Percentiles rank a stretch among this genome's conserved stretches.
phyloP scores from a whole-genome alignment of 192 early-diverging fungal genomes.

The Jimgerdemannia lactiflua region DNA sequence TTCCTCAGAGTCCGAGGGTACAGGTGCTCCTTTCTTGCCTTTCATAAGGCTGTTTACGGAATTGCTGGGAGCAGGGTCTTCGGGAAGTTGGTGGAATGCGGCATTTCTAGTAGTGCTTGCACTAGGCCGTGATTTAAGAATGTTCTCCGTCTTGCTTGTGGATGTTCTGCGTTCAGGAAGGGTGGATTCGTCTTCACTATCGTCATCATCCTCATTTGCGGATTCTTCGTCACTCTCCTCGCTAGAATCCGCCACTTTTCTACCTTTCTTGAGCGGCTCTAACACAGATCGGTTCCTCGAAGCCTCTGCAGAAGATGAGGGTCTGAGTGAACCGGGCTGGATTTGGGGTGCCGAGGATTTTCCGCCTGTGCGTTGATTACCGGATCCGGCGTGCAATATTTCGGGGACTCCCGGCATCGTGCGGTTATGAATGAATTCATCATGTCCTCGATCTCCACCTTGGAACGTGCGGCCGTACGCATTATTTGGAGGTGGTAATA shows the following conservation, averaged over 20 bases:
- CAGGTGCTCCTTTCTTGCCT: not conserved
- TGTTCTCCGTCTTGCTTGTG: not conserved
- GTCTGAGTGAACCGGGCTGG: not conserved
- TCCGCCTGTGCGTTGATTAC: not conserved
- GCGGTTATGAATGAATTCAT: not conserved
- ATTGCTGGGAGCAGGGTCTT: not conserved
- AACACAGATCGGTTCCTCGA: not conserved
- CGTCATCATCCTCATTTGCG: not conserved
- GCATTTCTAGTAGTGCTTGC: not conserved
- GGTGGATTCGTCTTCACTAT: not conserved
- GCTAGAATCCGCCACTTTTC: constrained; percentile 2
- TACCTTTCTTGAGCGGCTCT: not conserved
- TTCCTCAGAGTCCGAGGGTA: not conserved
- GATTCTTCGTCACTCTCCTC: constrained; percentile 1
- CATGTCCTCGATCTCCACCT: not conserved
- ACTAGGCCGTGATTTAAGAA: not conserved
- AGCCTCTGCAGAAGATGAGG: not conserved
- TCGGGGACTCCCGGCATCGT: not conserved
- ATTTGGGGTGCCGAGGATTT: not conserved
- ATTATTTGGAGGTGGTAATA: not conserved
- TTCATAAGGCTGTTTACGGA: not conserved
- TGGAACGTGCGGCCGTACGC: not conserved
- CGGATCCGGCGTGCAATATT: not conserved
- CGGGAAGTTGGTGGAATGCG: no score
- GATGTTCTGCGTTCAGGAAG: not conserved